These are phyloP conservation scores for Seminavis robusta DNA, from an alignment of 108 stramenopile species.

Conservation along the genomic window DNA sequence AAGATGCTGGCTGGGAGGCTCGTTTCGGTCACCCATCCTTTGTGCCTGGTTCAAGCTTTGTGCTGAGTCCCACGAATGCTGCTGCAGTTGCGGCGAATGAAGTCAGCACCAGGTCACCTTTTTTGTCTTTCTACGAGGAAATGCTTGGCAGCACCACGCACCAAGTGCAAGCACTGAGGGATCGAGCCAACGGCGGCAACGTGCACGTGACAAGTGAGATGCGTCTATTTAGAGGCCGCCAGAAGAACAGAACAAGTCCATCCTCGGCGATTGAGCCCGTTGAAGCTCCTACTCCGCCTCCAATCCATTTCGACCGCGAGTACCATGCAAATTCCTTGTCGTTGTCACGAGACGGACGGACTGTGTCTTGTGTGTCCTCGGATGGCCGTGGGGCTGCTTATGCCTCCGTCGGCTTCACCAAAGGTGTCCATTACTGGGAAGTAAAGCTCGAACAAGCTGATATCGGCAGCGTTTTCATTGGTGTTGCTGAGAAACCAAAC, in stretches of 20 bases:
- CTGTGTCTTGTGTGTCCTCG: constrained; percentile 64
- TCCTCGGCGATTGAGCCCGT: neutral
- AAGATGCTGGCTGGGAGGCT: constrained; percentile 83
- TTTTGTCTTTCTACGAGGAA: constrained; percentile 43
- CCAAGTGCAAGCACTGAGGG: constrained; percentile 45
- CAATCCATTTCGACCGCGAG: constrained; percentile 67
- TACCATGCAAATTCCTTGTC: constrained; percentile 69
- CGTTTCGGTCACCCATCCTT: constrained; percentile 83
- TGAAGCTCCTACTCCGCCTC: constrained; percentile 40
- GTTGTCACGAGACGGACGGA: constrained; percentile 60
- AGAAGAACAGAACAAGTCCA: neutral
- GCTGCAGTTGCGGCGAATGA: too few species aligned
- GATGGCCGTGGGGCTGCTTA: constrained; percentile 78
- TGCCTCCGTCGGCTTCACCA: constrained; percentile 75
- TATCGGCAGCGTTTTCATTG: constrained; percentile 89
- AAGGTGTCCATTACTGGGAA: constrained; percentile 96
- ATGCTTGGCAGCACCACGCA: constrained; percentile 52
- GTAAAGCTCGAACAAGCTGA: constrained; percentile 90
- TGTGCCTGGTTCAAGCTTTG: constrained; percentile 57
- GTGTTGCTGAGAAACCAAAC: constrained; percentile 89
- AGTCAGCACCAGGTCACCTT: neutral
- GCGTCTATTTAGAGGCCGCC: constrained; percentile 38
- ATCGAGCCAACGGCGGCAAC: constrained; percentile 43
- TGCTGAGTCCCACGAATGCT: constrained; percentile 36
- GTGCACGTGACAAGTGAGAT: constrained; percentile 64